phyloP scores from a whole-genome alignment of 179 eudicot genomes.

The Dionaea muscipula region DNA sequence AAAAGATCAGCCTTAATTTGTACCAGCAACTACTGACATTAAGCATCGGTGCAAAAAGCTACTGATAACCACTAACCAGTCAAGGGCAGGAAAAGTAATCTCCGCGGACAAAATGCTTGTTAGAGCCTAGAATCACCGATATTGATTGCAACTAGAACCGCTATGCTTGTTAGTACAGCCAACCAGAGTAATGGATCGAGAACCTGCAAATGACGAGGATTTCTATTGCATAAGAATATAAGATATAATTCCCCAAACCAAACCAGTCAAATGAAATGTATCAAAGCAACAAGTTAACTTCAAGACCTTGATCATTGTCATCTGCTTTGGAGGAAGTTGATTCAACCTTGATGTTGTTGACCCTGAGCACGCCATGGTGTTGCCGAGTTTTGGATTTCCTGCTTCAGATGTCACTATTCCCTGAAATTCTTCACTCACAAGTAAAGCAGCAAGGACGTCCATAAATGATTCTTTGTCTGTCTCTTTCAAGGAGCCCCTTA shows the following conservation, averaged over 20 bases:
- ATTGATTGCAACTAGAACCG: conserved; percentile 52
- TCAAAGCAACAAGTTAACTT: conserved; percentile 39
- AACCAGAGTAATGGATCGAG: conserved; percentile 65
- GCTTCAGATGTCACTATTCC: conserved; percentile 87
- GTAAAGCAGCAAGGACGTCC: conserved; percentile 82
- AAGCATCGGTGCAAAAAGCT: too few relatives aligned
- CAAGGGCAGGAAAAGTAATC: too few relatives aligned
- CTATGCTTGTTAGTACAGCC: conserved; percentile 47
- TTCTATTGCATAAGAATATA: not conserved
- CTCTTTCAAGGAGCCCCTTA: conserved; percentile 17
- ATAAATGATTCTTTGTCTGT: conserved; percentile 62
- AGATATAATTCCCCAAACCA: not conserved
- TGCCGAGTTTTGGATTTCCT: conserved; percentile 26
- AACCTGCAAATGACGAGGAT: conserved; percentile 34
- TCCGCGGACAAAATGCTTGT: too few relatives aligned
- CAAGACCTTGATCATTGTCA: conserved; percentile 23
- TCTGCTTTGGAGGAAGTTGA: conserved; percentile 22
- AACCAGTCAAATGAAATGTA: not conserved
- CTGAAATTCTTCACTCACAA: conserved; percentile 91
- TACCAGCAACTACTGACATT: too few relatives aligned
- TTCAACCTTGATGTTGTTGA: conserved; percentile 27
- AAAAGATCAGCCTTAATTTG: too few relatives aligned
- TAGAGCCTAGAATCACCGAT: conserved; percentile 55
- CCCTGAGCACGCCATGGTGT: conserved; percentile 16
- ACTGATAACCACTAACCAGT: too few relatives aligned